phyloP scores from a whole-genome alignment of 2,329 filamentous ascomycete species.

The Neoscytalidium dimidiatum region DNA sequence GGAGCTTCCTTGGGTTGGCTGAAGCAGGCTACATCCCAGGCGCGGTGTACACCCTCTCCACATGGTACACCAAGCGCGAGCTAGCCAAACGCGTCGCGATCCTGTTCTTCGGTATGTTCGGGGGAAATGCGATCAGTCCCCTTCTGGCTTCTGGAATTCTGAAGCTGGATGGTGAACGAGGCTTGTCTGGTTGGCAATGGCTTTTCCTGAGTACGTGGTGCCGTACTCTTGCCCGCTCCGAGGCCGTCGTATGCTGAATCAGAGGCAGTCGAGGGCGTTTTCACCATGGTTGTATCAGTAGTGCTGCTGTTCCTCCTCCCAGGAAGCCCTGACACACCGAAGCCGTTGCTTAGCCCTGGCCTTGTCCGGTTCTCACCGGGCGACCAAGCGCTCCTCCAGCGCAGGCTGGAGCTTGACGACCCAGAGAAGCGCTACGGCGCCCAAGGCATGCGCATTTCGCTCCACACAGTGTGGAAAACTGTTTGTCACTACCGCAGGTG shows the following conservation, averaged over 20 bases:
- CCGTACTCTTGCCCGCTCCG: neutral
- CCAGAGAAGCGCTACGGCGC: slow-evolving; percentile 33
- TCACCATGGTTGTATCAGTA: slow-evolving; percentile 44
- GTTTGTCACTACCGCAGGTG: slow-evolving; percentile 49
- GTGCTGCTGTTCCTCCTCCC: slow-evolving; percentile 47
- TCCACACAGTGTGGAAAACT: slow-evolving; percentile 46
- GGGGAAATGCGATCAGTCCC: slow-evolving; percentile 52
- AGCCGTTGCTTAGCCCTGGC: slow-evolving; percentile 41
- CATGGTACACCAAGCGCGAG: slow-evolving; percentile 52
- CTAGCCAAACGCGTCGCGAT: slow-evolving; percentile 51
- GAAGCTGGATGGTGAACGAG: slow-evolving; percentile 44
- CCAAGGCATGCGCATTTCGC: slow-evolving; percentile 41
- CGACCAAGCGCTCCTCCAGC: slow-evolving; percentile 38
- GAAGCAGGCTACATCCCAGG: slow-evolving; percentile 58
- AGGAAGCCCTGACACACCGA: slow-evolving; percentile 45
- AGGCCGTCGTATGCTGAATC: too few relatives aligned
- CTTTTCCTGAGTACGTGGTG: slow-evolving; percentile 49
- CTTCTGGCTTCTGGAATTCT: slow-evolving; percentile 53
- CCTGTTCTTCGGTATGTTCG: slow-evolving; percentile 58
- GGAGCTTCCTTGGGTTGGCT: slow-evolving; percentile 49
- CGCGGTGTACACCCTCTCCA: slow-evolving; percentile 54
- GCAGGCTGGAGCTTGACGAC: slow-evolving; percentile 39
- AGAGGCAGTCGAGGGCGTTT: slow-evolving; percentile 45
- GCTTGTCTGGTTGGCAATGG: slow-evolving; percentile 54
- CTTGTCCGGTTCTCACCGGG: slow-evolving; percentile 40